Percentiles rank a stretch among this genome's conserved stretches.
These are phyloP conservation scores for Phaseolus lunatus DNA, from an alignment of 306 rosid genomes.

Conservation along the genomic window DNA sequence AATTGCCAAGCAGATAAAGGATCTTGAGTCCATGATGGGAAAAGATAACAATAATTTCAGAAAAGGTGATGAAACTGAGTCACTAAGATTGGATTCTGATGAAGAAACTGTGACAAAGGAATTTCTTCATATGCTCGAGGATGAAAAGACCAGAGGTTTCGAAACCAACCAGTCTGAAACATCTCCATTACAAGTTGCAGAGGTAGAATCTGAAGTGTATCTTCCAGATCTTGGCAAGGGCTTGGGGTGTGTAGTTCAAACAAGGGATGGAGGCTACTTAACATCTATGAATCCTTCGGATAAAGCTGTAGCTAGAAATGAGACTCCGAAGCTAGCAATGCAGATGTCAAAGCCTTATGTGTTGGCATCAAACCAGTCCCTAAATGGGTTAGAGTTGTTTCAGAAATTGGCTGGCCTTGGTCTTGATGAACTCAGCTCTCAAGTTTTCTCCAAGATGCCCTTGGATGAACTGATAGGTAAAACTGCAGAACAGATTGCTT, in stretches of 20 bases:
- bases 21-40: conserved; percentile 80
- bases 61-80: conserved; percentile 54
- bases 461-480: conserved; percentile 81
- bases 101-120: conserved; percentile 86
- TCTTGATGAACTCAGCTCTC: conserved; percentile 69
- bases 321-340: conserved; percentile 86
- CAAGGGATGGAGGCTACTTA: conserved; percentile 82
- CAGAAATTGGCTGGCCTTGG: conserved; percentile 72
- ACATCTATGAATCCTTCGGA: conserved; percentile 88
- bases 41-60: conserved; percentile 38
- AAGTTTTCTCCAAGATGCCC: conserved; percentile 61
- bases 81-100: conserved; percentile 75
- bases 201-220: conserved; percentile 66
- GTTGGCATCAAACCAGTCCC: conserved; percentile 52
- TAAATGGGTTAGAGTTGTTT: conserved; percentile 73
- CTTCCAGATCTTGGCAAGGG: conserved; percentile 92
- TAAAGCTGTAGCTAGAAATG: conserved; percentile 54
- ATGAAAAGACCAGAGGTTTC: conserved; percentile 55
- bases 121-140: conserved; percentile 92
- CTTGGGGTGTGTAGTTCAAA: conserved; percentile 83
- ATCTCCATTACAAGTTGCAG: conserved; percentile 56
- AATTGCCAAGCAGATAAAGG: conserved; percentile 87
- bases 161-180: conserved; percentile 53
- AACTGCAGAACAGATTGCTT: conserved; percentile 92
- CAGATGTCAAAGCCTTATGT: conserved; percentile 83